phyloP scores from a whole-genome alignment of 345 rosid genomes.

The Pistacia atlantica region DNA sequence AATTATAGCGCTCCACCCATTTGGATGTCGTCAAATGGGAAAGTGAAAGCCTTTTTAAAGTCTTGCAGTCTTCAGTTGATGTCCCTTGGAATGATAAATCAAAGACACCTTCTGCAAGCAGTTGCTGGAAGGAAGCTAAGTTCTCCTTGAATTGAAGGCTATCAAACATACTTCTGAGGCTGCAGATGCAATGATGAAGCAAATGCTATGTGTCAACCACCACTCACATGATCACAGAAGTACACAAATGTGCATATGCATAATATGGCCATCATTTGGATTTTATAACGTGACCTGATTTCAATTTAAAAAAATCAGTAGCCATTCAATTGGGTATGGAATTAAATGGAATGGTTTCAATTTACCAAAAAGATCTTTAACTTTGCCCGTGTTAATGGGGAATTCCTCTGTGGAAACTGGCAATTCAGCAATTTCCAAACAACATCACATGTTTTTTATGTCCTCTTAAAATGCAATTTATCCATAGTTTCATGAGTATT shows the following conservation, averaged over 20 bases:
- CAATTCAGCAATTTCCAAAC: not conserved
- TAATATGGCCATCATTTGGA: not conserved
- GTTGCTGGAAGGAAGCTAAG: conserved; percentile 61
- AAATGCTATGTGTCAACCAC: too few species aligned
- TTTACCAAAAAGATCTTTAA: not conserved
- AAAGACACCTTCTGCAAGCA: conserved; percentile 83
- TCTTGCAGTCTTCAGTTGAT: conserved; percentile 62
- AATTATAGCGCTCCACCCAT: conserved; percentile 65
- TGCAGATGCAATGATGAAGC: conserved; percentile 41
- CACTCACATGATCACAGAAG: not conserved
- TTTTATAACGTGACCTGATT: not conserved
- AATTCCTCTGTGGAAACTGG: not conserved
- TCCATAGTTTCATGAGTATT: not conserved
- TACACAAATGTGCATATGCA: not conserved
- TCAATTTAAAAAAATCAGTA: too few species aligned
- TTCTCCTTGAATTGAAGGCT: conserved; percentile 88
- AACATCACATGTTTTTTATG: not conserved
- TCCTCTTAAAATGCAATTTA: not conserved
- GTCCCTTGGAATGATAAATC: conserved; percentile 55
- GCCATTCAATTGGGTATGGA: too few species aligned
- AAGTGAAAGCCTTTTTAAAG: conserved; percentile 63
- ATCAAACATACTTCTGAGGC: conserved; percentile 75
- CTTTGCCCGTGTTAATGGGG: too few species aligned
- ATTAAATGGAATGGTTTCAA: not conserved
- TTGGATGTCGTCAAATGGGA: conserved; percentile 53